These are phyloP conservation scores for Apocynum venetum DNA, from an alignment of 257 asterid species.

Conservation along the genomic window DNA sequence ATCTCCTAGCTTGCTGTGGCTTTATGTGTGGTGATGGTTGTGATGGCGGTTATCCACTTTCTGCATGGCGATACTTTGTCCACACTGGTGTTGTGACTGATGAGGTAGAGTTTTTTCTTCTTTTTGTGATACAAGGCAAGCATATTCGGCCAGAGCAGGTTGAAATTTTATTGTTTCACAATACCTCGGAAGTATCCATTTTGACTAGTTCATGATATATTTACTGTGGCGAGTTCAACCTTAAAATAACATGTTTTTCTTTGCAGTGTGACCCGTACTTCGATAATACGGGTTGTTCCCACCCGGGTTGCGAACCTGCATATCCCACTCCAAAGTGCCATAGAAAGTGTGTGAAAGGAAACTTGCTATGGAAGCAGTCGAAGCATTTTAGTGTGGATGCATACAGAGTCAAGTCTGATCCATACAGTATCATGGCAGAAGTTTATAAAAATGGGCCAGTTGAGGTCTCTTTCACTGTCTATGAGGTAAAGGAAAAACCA, in stretches of 20 bases:
- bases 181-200: neutral
- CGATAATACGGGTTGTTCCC: conserved; percentile 82
- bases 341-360: conserved; percentile 57
- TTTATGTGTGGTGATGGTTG: conserved; percentile 92
- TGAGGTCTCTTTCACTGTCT: conserved; percentile 92
- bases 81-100: conserved; percentile 81
- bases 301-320: conserved; percentile 95
- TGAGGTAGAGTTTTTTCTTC: conserved; percentile 45
- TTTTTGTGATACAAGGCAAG: neutral
- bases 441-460: conserved; percentile 78
- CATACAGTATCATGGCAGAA: conserved; percentile 85
- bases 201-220: neutral
- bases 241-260: neutral
- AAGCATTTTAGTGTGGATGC: conserved; percentile 71
- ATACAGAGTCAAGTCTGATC: conserved; percentile 56
- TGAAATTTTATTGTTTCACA: neutral
- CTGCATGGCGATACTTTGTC: conserved; percentile 87
- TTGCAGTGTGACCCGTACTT: conserved; percentile 97
- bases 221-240: neutral
- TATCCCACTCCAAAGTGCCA: conserved; percentile 81
- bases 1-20: conserved; percentile 93
- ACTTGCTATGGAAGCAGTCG: conserved; percentile 63
- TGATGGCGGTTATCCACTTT: conserved; percentile 86
- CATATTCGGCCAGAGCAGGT: neutral
- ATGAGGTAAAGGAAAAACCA: conserved; percentile 52